phyloP scores from a whole-genome alignment of 2,329 filamentous ascomycete species.

The Neonectria ditissima region DNA sequence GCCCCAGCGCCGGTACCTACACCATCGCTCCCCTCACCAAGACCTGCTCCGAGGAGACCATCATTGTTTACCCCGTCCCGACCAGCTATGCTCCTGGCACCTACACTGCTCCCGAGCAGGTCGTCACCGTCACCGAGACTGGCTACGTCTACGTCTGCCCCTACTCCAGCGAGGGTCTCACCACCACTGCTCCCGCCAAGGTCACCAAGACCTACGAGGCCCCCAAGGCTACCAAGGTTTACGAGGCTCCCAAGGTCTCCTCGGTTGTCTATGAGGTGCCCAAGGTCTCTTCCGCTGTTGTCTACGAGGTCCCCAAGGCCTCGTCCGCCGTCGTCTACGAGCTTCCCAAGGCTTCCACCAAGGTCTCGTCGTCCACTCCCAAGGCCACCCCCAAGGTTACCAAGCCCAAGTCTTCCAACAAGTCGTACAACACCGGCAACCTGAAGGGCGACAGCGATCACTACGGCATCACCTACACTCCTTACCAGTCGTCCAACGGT shows the following conservation, averaged over 20 bases:
- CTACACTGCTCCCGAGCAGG: conserved; percentile 76
- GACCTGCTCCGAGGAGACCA: conserved; percentile 64
- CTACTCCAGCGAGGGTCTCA: conserved; percentile 61
- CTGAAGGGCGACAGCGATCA: conserved; percentile 62
- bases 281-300: conserved; percentile 36
- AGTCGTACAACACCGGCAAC: conserved; percentile 44
- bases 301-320: conserved; percentile 36
- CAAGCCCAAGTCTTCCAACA: conserved; percentile 36
- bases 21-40: conserved; percentile 78
- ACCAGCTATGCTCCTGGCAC: conserved; percentile 75
- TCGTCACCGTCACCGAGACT: conserved; percentile 77
- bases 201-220: conserved; percentile 32
- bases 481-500: conserved; percentile 69
- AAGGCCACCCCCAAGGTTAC: conserved; percentile 30
- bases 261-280: conserved; percentile 28
- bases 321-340: conserved; percentile 28
- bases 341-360: conserved; percentile 21
- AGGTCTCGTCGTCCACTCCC: conserved; percentile 41
- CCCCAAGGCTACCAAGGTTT: conserved; percentile 19
- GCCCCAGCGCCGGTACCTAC: conserved; percentile 80
- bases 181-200: conserved; percentile 2
- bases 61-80: conserved; percentile 74
- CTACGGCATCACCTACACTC: conserved; percentile 85
- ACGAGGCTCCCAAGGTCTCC: conserved; percentile 30
- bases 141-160: conserved; percentile 79